Base-by-base conservation (phyloP, 1,284 basidiomycete species). In the Microbotryum silenes-acaulis region DNA sequence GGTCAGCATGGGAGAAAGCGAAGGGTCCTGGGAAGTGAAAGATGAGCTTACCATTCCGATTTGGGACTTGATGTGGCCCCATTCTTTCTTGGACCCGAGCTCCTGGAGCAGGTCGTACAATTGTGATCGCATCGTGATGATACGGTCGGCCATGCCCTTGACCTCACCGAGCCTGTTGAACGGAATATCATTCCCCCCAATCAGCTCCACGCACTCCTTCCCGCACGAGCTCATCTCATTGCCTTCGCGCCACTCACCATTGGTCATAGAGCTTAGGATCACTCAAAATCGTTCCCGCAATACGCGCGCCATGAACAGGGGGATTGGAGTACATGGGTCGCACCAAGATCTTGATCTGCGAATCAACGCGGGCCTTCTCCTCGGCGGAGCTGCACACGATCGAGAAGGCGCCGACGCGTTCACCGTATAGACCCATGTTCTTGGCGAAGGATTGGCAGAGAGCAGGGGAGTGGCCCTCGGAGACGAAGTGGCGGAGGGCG, bases 251-350 rank as follows among this genome's bases (percentile, higher is more conserved):
- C 27, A 56, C 58, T n/a, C 21, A 69, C 76, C 77, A 78, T 69
- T 78, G 76, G 51, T 70, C 63, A 72, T 77, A 75, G 21, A 78
- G 75, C 59, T 69, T 61, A 16, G 69, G 62, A 70, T 78, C 76
- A 51, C 71, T 73, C 14, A 78, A 70, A 66, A 78, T 78, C 25
- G 73, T 73, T 37, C 75, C 74, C 14, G 77, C 77, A 58, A 78
- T 77, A 61, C 77, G 73, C 25, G 77, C 77, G 42, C 77, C 77
- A 71, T 98, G 91, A 52, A 93, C 78, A 21, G 96, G 94, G 58
- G 94, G 96, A 82, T 97, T 97, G 62, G 94, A 98, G 82, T 98
- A 98, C 83, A 97, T 86, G 47, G 94, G 96, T 42, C 96, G 88
- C 69, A 99, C 88, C 72, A 97, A 78, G 77, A 72, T 73, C 63